These are phyloP conservation scores for Salmacisia buchloeana DNA, from an alignment of 1,284 basidiomycete species.

Conservation along the genomic window DNA sequence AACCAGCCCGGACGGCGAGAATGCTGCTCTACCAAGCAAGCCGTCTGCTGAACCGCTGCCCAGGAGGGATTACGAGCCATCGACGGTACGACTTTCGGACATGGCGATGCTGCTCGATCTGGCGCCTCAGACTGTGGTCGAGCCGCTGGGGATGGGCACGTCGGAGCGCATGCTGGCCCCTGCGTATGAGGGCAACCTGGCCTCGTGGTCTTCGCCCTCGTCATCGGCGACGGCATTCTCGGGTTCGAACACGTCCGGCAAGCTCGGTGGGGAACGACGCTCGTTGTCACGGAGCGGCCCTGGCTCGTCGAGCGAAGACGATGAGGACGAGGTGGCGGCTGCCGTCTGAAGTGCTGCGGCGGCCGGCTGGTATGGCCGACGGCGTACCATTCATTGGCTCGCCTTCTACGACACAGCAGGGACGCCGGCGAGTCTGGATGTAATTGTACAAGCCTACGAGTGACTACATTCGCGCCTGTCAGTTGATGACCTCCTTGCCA, in stretches of 20 bases:
- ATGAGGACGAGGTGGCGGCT: constrained; percentile 1
- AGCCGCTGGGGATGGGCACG: constrained; percentile 45
- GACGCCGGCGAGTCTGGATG: too few relatives aligned
- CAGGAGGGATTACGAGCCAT: not conserved
- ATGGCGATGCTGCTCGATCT: constrained; percentile 40
- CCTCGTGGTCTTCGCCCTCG: too few relatives aligned
- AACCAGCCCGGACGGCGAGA: not conserved
- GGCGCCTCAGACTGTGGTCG: constrained; percentile 41
- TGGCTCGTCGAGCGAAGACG: not conserved
- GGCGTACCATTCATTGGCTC: too few relatives aligned
- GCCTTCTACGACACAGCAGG: too few relatives aligned
- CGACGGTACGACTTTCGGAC: constrained; percentile 30
- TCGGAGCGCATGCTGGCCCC: constrained; percentile 40
- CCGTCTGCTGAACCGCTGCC: not conserved
- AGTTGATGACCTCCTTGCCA: too few relatives aligned
- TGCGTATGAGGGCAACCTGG: constrained; percentile 21
- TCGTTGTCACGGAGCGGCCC: not conserved
- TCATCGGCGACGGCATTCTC: not conserved
- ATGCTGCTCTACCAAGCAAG: not conserved
- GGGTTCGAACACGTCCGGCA: not conserved
- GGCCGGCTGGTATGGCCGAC: not conserved
- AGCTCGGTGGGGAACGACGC: not conserved
- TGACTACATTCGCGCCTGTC: too few relatives aligned
- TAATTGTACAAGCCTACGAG: too few relatives aligned
- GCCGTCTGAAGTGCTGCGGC: not conserved